A percentile compares a stretch with the other conserved stretches of the same genome.
phyloP scores from a whole-genome alignment of 2,329 filamentous ascomycete genomes.

The Immersiporthe knoxdaviesiana region DNA sequence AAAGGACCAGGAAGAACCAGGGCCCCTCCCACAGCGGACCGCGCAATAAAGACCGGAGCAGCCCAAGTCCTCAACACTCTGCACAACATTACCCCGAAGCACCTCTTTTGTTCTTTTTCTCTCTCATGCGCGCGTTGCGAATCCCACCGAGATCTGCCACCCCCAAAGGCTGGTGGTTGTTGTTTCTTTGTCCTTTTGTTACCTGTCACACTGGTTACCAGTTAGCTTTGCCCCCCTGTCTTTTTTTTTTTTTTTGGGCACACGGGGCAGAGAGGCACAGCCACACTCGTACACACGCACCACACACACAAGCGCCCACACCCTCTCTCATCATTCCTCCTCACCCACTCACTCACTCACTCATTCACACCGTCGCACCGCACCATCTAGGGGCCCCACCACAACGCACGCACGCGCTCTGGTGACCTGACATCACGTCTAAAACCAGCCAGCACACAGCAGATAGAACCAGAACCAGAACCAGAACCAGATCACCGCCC shows the following conservation, averaged over 20 bases:
- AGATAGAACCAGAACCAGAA: neutral
- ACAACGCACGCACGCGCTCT: neutral
- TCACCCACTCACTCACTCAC: no score
- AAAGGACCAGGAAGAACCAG: conserved; percentile 5
- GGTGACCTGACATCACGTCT: neutral
- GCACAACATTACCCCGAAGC: conserved; percentile 52
- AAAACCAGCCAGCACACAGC: conserved; percentile 2
- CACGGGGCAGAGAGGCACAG: neutral
- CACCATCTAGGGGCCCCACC: neutral
- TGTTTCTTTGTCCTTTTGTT: neutral
- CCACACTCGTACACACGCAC: neutral
- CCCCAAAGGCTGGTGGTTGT: neutral
- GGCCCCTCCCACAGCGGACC: conserved; percentile 9
- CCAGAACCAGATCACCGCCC: neutral
- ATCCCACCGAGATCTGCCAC: conserved; percentile 17
- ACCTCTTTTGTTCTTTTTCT: conserved; percentile 15
- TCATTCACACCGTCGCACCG: neutral
- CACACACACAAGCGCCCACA: neutral
- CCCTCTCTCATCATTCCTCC: neutral
- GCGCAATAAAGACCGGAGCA: conserved; percentile 29
- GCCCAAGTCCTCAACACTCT: conserved; percentile 38
- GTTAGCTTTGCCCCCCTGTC: neutral
- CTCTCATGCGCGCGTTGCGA: neutral
- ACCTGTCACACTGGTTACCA: neutral
- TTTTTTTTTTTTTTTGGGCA: no score